phyloP scores from a whole-genome alignment of 129 eudicot species.

The Arctium lappa region DNA sequence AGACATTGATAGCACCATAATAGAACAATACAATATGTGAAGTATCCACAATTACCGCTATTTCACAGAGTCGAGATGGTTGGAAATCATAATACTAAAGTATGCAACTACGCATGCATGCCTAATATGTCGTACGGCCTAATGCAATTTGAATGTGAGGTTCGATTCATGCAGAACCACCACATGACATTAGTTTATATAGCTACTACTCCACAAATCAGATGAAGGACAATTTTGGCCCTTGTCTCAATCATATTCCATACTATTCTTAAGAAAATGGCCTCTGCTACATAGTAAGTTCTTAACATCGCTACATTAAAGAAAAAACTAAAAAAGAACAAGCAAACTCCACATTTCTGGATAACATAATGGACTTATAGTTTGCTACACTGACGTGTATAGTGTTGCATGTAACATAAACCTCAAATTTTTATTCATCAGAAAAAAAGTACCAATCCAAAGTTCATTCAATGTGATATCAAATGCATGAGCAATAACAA shows the following conservation, averaged over 20 bases:
- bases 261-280: neutral
- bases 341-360: neutral
- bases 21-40: neutral
- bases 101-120: neutral
- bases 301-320: neutral
- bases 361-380: neutral
- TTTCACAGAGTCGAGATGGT: neutral
- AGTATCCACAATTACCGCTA: neutral
- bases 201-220: slow-evolving; percentile 3
- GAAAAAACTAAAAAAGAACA: neutral
- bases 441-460: neutral
- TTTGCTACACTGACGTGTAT: neutral
- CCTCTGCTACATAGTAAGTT: neutral
- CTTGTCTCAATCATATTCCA: neutral
- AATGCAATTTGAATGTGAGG: neutral
- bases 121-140: neutral
- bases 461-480: neutral
- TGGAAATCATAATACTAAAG: neutral
- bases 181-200: neutral
- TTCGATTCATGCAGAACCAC: neutral
- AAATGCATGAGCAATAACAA: slow-evolving; percentile 4
- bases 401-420: neutral
- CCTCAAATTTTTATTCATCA: neutral
- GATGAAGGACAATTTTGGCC: neutral
- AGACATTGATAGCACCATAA: neutral